These are phyloP conservation scores for Aspergillus fumigatus DNA, from an alignment of 2,329 filamentous ascomycete species.

Conservation along the genomic window DNA sequence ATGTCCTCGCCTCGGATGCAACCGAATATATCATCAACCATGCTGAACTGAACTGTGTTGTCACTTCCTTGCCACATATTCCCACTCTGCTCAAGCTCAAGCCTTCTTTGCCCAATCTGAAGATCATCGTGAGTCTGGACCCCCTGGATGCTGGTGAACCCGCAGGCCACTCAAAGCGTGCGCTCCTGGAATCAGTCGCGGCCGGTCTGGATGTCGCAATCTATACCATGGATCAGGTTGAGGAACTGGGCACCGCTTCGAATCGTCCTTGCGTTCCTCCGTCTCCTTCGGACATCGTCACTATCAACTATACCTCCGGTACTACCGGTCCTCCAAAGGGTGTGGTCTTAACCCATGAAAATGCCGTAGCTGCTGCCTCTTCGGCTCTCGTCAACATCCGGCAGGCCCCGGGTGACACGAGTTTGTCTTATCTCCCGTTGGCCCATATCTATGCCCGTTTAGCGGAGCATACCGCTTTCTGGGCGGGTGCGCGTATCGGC, in stretches of 20 bases:
- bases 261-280: constrained; percentile 69
- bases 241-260: constrained; percentile 69
- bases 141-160: constrained; percentile 74
- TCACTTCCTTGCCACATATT: constrained; percentile 75
- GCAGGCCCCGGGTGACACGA: constrained; percentile 57
- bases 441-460: constrained; percentile 93
- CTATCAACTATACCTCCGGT: constrained; percentile 65
- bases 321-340: constrained; percentile 63
- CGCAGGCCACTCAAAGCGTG: constrained; percentile 70
- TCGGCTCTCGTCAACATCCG: constrained; percentile 53
- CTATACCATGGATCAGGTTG: constrained; percentile 74
- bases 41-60: constrained; percentile 68
- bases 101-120: constrained; percentile 71
- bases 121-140: constrained; percentile 84
- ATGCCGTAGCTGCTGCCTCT: constrained; percentile 69
- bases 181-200: constrained; percentile 71
- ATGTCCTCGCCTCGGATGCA: constrained; percentile 85
- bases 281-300: constrained; percentile 69
- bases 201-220: constrained; percentile 69
- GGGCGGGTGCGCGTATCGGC: constrained; percentile 69
- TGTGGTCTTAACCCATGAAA: constrained; percentile 69
- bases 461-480: constrained; percentile 69
- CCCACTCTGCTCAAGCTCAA: constrained; percentile 75
- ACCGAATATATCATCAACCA: constrained; percentile 97
- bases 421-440: constrained; percentile 84